Percentiles rank a stretch among this genome's conserved stretches.
These are phyloP conservation scores for Wickerhamomyces ciferrii DNA, from an alignment of 805 yeast species.

Conservation along the genomic window DNA sequence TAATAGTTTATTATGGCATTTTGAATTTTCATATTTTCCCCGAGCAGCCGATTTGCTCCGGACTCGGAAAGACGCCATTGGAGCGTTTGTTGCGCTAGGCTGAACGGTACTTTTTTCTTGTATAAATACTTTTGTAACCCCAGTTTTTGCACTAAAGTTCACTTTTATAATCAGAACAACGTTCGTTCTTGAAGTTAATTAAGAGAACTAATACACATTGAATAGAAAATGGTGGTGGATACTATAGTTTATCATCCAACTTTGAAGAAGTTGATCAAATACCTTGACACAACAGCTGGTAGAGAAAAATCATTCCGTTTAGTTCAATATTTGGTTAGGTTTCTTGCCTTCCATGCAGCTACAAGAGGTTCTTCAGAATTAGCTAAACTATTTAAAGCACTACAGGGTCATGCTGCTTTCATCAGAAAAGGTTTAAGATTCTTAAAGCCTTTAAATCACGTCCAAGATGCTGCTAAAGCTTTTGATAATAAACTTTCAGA, in stretches of 20 bases:
- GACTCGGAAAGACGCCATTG: background rate
- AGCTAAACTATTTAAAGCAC: slow-evolving; percentile 43
- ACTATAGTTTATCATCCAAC: slow-evolving; percentile 72
- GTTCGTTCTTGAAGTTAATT: too few relatives aligned
- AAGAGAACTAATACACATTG: too few relatives aligned
- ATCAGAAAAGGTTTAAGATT: slow-evolving; percentile 82
- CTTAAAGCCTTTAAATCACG: slow-evolving; percentile 72
- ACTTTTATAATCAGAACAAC: too few relatives aligned
- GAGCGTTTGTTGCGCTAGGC: background rate
- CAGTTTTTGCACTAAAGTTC: too few relatives aligned
- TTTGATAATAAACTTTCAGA: slow-evolving; percentile 68
- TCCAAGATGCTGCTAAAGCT: slow-evolving; percentile 63
- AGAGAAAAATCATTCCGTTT: slow-evolving; percentile 78
- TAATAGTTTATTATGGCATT: background rate
- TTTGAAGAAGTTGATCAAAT: slow-evolving; percentile 51
- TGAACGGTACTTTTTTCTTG: background rate
- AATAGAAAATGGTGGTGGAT: slow-evolving; percentile 55
- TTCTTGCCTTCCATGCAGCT: slow-evolving; percentile 56
- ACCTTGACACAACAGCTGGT: slow-evolving; percentile 64
- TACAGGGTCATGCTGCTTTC: slow-evolving; percentile 59
- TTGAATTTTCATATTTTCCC: too few relatives aligned
- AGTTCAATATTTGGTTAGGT: slow-evolving; percentile 75
- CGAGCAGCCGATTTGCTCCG: background rate
- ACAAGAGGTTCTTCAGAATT: slow-evolving; percentile 48
- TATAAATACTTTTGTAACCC: background rate